Percentiles rank a stretch among this genome's conserved stretches.
These are phyloP conservation scores for Linderina pennispora DNA, from an alignment of 192 early-diverging fungal species.

Conservation along the genomic window DNA sequence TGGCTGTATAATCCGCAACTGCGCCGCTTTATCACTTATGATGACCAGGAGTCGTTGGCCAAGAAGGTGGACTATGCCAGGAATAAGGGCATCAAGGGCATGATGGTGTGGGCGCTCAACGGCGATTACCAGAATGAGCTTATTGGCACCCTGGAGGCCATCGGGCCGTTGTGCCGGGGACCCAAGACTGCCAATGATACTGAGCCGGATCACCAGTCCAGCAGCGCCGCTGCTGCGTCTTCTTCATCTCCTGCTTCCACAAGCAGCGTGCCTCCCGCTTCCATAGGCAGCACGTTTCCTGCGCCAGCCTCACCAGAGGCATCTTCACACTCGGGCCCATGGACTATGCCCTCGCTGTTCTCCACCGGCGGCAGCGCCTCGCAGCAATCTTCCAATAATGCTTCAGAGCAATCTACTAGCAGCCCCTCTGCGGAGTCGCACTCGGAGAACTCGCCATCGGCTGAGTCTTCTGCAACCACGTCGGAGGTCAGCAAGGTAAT, in stretches of 20 bases:
- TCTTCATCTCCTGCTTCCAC: not conserved
- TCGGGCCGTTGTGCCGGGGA: constrained; percentile 39
- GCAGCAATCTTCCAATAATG: not conserved
- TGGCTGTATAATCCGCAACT: constrained; percentile 52
- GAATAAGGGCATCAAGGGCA: constrained; percentile 50
- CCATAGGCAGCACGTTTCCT: constrained; percentile 4
- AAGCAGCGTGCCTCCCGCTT: constrained; percentile 15
- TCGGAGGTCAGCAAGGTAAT: constrained; percentile 13
- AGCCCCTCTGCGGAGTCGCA: not conserved
- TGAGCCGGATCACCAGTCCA: constrained; percentile 2
- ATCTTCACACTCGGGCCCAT: not conserved
- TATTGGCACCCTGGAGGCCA: constrained; percentile 13
- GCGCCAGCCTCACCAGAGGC: not conserved
- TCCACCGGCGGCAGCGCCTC: not conserved
- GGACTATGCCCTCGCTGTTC: too few species aligned
- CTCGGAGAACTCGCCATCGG: not conserved
- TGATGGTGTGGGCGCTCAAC: constrained; percentile 57
- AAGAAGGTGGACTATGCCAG: constrained; percentile 56
- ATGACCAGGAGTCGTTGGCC: constrained; percentile 61
- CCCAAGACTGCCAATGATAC: constrained; percentile 6
- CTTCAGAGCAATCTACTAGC: not conserved
- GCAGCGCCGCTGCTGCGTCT: not conserved
- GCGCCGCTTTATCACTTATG: constrained; percentile 70
- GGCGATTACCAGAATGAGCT: constrained; percentile 53
- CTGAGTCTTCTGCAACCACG: not conserved